phyloP scores from a whole-genome alignment of 192 early-diverging fungal genomes.

The Rhizoclosmatium globosum region DNA sequence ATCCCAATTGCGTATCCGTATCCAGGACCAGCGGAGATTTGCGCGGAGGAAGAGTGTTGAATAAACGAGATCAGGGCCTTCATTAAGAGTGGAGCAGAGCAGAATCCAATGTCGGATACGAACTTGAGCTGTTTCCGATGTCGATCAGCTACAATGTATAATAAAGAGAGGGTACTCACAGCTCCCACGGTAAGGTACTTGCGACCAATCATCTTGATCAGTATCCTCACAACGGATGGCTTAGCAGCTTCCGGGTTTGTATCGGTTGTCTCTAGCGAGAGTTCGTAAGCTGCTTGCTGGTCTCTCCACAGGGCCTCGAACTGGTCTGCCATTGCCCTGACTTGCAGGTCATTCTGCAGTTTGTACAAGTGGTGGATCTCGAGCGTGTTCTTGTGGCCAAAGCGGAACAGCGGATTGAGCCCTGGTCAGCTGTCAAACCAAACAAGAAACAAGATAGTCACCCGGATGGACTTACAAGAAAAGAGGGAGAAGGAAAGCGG shows the following conservation, averaged over 20 bases:
- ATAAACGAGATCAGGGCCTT: conserved; percentile 52
- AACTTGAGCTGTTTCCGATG: conserved; percentile 39
- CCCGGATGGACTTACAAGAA: neutral
- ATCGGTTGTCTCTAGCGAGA: neutral
- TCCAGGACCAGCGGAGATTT: conserved; percentile 4
- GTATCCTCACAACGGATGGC: conserved; percentile 34
- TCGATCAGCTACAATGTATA: neutral
- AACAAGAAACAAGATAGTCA: neutral
- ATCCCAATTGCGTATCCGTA: conserved; percentile 35
- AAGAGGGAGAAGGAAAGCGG: neutral
- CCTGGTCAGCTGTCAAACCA: conserved; percentile 37
- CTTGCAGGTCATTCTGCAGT: conserved; percentile 40
- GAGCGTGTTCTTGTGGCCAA: conserved; percentile 63
- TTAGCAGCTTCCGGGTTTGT: conserved; percentile 29
- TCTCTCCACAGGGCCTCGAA: conserved; percentile 51
- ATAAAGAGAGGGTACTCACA: conserved; percentile 14
- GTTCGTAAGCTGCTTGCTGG: conserved; percentile 16
- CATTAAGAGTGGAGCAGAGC: conserved; percentile 55
- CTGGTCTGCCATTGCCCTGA: conserved; percentile 40
- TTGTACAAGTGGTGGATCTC: conserved; percentile 66
- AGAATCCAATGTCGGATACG: conserved; percentile 43
- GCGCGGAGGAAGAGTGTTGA: neutral
- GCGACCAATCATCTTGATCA: conserved; percentile 36
- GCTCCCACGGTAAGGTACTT: conserved; percentile 31
- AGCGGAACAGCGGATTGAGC: conserved; percentile 65